Base-by-base conservation (phyloP, 2,329 filamentous ascomycete species). In the Rhinocladiella mackenziei region DNA sequence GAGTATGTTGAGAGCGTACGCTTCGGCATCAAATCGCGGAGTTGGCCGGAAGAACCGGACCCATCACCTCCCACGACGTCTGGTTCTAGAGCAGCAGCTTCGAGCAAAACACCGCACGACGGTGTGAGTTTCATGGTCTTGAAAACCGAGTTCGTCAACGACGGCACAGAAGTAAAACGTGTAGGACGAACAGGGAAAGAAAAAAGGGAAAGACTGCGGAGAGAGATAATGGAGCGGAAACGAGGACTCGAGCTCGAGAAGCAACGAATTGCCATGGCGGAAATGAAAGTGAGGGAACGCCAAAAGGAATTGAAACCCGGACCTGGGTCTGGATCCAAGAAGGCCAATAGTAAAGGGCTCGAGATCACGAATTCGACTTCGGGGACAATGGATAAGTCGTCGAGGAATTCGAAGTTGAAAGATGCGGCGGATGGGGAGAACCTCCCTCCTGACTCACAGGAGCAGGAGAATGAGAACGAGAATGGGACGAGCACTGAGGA, bases 121-220 rank as follows among this genome's bases (percentile, higher is more conserved):
- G 89, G 89, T 2, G 78, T 95, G 63, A 95, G 89, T 62, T 97
- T 86, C 66, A 88, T 85, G 75, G 78, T 98, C 35, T 74, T 81
- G 50, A 80, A 81, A 39, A 77, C 95, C 8, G 81, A 88, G 39
- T 97, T 89, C 82, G 86, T 96, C 0, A 83, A 86, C 51, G 89
- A 92, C 73, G 51, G 76, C 68, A 44, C 69, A 46, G 58, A 68
- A 58, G 45, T 65, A 51, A 60, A 64, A 43, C 63, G 71, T 55
- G 60, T 72, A 65, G 61, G 73, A 60, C 56, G 73, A 54, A 60
- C 68, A 56, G 61, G 70, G 54, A 58, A 69, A 61, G 66, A 70
- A 29, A 65, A 66, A 50, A 71, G 76, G 26, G 71, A 73, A 56
- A 63, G 75, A 25, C 63, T 78, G 39, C 65, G 65, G 10, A 51